Evolutionary conservation across 202 grass and related monocot genomes (phyloP).

Genomic region (Dendrocalamus latiflorus): DNA sequence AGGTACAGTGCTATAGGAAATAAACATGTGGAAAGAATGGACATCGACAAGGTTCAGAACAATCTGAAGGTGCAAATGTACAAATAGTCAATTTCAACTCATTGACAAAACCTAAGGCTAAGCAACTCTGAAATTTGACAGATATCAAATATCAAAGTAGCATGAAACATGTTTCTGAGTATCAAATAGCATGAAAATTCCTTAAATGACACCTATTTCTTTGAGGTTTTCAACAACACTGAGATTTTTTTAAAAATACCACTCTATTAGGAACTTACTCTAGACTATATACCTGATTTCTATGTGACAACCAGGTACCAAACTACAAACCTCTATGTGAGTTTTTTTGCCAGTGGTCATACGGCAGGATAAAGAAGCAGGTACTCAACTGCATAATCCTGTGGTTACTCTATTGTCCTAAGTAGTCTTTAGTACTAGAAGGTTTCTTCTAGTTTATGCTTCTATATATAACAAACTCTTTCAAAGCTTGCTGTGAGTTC

Average conservation of each 20-base stretch:
- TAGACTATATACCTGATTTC: neutral
- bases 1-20: neutral
- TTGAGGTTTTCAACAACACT: constrained; percentile 4
- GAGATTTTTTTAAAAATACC: neutral
- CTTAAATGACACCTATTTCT: constrained; percentile 6
- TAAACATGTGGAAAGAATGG: constrained; percentile 3
- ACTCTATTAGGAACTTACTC: neutral
- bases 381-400: neutral
- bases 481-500: neutral
- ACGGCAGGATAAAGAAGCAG: neutral
- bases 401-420: too few relatives aligned
- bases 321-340: constrained; percentile 7
- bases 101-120: neutral
- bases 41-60: neutral
- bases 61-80: constrained; percentile 9
- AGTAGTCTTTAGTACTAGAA: too few relatives aligned
- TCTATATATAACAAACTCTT: neutral
- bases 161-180: neutral
- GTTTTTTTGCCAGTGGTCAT: neutral
- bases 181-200: neutral
- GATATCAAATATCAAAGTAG: neutral
- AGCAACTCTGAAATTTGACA: constrained; percentile 1
- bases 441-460: too few relatives aligned
- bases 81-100: neutral
- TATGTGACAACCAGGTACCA: neutral